These are phyloP conservation scores for Mytilinidion resinicola DNA, from an alignment of 495 filamentous ascomycete species.

Conservation along the genomic window DNA sequence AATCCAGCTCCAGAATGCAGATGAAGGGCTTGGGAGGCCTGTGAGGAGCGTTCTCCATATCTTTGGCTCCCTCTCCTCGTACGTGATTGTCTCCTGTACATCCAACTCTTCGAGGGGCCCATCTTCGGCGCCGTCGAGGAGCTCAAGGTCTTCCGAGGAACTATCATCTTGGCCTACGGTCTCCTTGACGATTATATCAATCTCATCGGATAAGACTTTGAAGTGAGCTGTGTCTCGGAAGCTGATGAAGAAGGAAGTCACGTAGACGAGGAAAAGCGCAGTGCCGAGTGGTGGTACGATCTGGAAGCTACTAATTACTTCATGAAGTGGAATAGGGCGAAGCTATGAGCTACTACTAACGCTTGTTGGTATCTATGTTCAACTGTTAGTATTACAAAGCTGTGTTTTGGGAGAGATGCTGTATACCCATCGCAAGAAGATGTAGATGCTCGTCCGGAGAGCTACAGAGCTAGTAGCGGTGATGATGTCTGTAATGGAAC, in stretches of 20 bases:
- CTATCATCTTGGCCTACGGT: conserved; percentile 33
- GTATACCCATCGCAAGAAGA: conserved; percentile 85
- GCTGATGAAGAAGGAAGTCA: conserved; percentile 57
- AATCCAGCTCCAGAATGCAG: conserved; percentile 51
- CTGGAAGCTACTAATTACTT: conserved; percentile 6
- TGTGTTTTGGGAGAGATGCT: not conserved
- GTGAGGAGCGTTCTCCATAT: conserved; percentile 58
- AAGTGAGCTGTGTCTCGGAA: conserved; percentile 53
- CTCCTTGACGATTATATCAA: conserved; percentile 55
- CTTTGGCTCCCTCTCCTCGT: conserved; percentile 33
- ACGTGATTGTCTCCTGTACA: conserved; percentile 36
- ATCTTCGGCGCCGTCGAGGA: conserved; percentile 29
- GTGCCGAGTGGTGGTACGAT: conserved; percentile 54
- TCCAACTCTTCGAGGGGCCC: conserved; percentile 35
- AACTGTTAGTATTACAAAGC: conserved; percentile 11
- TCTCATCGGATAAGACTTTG: conserved; percentile 51
- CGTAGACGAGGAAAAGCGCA: conserved; percentile 65
- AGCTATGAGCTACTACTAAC: conserved; percentile 13
- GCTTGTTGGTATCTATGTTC: conserved; percentile 22
- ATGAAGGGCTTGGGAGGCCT: conserved; percentile 67
- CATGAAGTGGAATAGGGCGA: conserved; percentile 37
- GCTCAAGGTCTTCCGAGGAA: conserved; percentile 26
- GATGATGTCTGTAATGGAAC: conserved; percentile 17
- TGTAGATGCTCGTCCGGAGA: conserved; percentile 56
- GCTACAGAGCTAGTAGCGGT: conserved; percentile 52